Evolutionary conservation across 768 basidiomycete genomes (phyloP).

Genomic region (Mycena galopus): DNA sequence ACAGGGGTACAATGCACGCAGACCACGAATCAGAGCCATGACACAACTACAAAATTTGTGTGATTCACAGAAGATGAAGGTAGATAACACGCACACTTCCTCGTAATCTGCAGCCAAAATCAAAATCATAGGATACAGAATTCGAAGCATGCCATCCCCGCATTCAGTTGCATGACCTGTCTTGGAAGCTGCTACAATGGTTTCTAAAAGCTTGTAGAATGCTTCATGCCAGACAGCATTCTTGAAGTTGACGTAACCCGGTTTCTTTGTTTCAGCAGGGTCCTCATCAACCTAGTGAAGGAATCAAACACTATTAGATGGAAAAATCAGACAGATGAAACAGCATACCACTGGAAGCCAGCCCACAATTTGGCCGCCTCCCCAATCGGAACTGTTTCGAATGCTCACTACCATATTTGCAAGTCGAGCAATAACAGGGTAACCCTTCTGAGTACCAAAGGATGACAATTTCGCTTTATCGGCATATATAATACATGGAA

Average conservation of each 20-base stretch:
- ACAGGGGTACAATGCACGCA: no score
- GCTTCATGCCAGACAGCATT: constrained; percentile 44
- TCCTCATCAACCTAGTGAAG: constrained; percentile 28
- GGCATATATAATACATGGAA: no score
- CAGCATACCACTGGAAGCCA: constrained; percentile 53
- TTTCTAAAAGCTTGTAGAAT: constrained; percentile 38
- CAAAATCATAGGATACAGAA: no score
- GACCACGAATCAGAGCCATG: no score
- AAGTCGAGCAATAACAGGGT: constrained; percentile 51
- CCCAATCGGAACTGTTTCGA: no score
- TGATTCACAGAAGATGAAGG: neutral
- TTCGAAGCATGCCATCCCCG: constrained; percentile 42
- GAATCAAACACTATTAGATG: neutral
- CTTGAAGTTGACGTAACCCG: constrained; percentile 41
- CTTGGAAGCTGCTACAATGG: constrained; percentile 22
- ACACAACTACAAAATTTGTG: no score
- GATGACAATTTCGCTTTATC: no score
- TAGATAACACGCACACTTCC: constrained; percentile 47
- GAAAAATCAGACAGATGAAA: neutral
- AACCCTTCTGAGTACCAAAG: constrained; percentile 48
- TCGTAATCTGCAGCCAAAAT: constrained; percentile 33
- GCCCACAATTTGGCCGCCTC: constrained; percentile 40
- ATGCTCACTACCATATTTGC: constrained; percentile 49
- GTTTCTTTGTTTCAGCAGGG: constrained; percentile 36
- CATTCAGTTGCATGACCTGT: constrained; percentile 36